Percentiles rank a stretch among this genome's conserved stretches.
Evolutionary conservation across 2,329 filamentous ascomycete genomes (phyloP).

Genomic region (Aotearoamyces nothofagi): DNA sequence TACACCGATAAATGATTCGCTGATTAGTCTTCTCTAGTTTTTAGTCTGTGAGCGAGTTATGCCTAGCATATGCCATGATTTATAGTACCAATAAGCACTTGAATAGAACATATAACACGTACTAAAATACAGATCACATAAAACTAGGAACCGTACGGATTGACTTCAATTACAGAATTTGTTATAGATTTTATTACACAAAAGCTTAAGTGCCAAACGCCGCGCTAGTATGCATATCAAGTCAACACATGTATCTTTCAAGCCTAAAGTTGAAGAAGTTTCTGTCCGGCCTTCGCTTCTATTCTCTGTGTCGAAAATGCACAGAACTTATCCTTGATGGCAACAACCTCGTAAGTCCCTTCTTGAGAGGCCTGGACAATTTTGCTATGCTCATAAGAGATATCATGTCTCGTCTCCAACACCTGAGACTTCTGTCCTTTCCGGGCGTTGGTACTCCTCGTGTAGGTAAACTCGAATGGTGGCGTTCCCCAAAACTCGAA

Average conservation of each 20-base stretch:
- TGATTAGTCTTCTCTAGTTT: too few relatives aligned
- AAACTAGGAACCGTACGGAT: too few relatives aligned
- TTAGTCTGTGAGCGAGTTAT: too few relatives aligned
- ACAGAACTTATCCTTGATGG: slow-evolving; percentile 88
- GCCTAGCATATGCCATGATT: too few relatives aligned
- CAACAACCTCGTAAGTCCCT: slow-evolving; percentile 93
- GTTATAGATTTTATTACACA: neutral
- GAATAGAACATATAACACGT: too few relatives aligned
- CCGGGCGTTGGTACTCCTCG: slow-evolving; percentile 67
- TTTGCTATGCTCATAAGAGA: slow-evolving; percentile 69
- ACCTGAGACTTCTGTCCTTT: slow-evolving; percentile 67
- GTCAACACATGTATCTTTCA: neutral
- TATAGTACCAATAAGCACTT: too few relatives aligned
- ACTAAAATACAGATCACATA: too few relatives aligned
- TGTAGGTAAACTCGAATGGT: slow-evolving; percentile 97
- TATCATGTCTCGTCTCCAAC: slow-evolving; percentile 80
- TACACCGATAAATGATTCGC: slow-evolving; percentile 3
- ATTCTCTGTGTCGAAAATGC: slow-evolving; percentile 64
- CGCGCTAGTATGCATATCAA: slow-evolving; percentile 16
- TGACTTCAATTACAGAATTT: too few relatives aligned
- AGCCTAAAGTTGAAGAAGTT: slow-evolving; percentile 7
- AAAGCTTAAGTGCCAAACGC: slow-evolving; percentile 13
- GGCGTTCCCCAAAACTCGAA: slow-evolving; percentile 94
- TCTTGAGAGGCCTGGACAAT: slow-evolving; percentile 77
- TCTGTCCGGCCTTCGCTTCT: slow-evolving; percentile 30